Conservation (phyloP, 2,329 filamentous ascomycete genomes). For the Monosporascus sp. region DNA sequence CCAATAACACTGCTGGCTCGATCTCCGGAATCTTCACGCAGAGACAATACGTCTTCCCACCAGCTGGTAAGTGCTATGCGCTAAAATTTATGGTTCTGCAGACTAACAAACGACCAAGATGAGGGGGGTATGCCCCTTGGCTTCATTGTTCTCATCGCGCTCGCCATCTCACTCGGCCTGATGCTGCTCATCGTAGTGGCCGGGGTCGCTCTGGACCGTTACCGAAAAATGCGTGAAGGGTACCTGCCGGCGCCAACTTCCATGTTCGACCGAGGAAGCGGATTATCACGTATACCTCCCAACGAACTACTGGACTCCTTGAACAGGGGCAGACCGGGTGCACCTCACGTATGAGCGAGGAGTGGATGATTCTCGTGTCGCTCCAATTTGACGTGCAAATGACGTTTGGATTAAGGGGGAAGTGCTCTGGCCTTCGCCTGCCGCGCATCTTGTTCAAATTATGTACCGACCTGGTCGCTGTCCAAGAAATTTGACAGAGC, state of each 20-base stretch:
- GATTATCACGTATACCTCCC: slow-evolving; percentile 56
- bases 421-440: neutral
- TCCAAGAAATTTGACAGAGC: neutral
- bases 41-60: slow-evolving; percentile 69
- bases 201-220: slow-evolving; percentile 69
- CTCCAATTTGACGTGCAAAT: neutral
- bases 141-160: slow-evolving; percentile 73
- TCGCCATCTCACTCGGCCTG: slow-evolving; percentile 71
- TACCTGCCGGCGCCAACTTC: slow-evolving; percentile 72
- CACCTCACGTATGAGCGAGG: slow-evolving; percentile 43
- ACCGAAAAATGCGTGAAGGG: slow-evolving; percentile 71
- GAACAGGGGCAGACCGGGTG: slow-evolving; percentile 41
- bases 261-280: slow-evolving; percentile 55
- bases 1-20: slow-evolving; percentile 62
- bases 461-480: neutral
- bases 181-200: slow-evolving; percentile 73
- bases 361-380: neutral
- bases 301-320: slow-evolving; percentile 54
- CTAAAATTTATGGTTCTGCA: neutral
- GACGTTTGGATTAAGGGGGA: slow-evolving; percentile 12
- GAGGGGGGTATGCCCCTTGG: slow-evolving; percentile 60
- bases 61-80: slow-evolving; percentile 46
- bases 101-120: slow-evolving; percentile 29
- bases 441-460: neutral
- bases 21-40: slow-evolving; percentile 81